A percentile compares a stretch with the other conserved stretches of the same genome.
Conservation (phyloP, 306 rosid genomes). For the Morella rubra region DNA sequence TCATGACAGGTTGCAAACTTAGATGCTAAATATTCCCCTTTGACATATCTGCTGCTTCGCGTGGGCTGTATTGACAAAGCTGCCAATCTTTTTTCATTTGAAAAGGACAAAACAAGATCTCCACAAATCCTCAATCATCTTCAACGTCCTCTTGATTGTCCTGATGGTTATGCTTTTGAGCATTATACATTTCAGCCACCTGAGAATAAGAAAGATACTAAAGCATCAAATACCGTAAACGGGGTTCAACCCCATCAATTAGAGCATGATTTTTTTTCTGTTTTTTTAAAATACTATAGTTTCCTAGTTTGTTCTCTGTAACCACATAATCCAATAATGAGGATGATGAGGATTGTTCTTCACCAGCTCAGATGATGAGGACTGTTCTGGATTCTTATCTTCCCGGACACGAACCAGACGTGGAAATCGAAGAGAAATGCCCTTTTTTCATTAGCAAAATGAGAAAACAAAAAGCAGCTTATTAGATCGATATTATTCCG, state of each 20-base stretch:
- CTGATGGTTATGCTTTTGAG: constrained; percentile 60
- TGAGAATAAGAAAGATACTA: constrained; percentile 25
- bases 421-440: constrained; percentile 93
- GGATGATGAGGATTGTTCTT: constrained; percentile 20
- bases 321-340: constrained; percentile 3
- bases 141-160: constrained; percentile 61
- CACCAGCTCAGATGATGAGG: constrained; percentile 84
- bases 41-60: background rate
- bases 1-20: background rate
- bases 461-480: constrained; percentile 15
- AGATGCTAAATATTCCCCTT: background rate
- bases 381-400: constrained; percentile 84
- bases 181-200: constrained; percentile 89
- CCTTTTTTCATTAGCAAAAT: constrained; percentile 42
- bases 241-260: background rate
- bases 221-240: background rate
- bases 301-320: constrained; percentile 3
- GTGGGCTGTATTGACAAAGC: background rate
- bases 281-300: background rate
- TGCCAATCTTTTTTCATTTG: constrained; percentile 13
- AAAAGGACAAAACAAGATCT: background rate
- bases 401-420: constrained; percentile 71
- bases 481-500: constrained; percentile 18
- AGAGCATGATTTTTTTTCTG: constrained; percentile 4
- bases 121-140: constrained; percentile 50